Base-by-base conservation (phyloP, 2,329 filamentous ascomycete species). In the Arthrocladium fulminans region DNA sequence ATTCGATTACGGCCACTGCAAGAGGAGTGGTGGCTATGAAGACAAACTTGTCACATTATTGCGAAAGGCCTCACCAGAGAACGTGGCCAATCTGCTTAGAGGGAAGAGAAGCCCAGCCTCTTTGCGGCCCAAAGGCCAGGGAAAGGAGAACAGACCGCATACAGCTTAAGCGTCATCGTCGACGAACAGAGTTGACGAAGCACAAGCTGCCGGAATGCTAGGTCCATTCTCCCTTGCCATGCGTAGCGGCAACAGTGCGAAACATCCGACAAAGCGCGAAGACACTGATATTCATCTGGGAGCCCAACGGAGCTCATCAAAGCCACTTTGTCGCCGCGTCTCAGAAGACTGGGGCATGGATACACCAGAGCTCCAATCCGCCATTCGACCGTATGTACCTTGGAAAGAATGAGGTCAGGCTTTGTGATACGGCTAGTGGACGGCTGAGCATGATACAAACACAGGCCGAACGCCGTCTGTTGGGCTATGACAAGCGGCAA, bases 1-100 rank as follows among this genome's bases (percentile, higher is more conserved):
- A 55, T 57, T 59, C 48, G 59, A 63, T 25, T 59, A 59, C 49
- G 59, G 51, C 53, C 48, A 51, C 53, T 48, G 59, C 27, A 63
- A 51, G 47, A 60, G 10, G 13, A 32, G 10, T n/a, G 4, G 25
- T 15, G 20, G 37, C 17, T 20, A 42, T 20, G 27, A 42, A 17
- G 34, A 37, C 27, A 48, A 25, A 19, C 22, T 48, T 19, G 29
- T 38, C 4, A 20, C 46, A 24, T 35, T 22, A 7, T 19, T 51
- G 4, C 46, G 55, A 27, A 56, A 54, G 30, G 37, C 53, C 13
- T 56, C 52, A 30, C 54, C 55, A 5, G 45, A 47, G n/a, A 57
- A 53, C 23, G 25, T 57, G 12, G 41, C 50, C 2, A 52, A 49
- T 29, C 15, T 56, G 9, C 43, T 56, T 22, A 48, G 23, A 30